Conservation (phyloP, 495 filamentous ascomycete species). For the Aspergillus avenaceus region DNA sequence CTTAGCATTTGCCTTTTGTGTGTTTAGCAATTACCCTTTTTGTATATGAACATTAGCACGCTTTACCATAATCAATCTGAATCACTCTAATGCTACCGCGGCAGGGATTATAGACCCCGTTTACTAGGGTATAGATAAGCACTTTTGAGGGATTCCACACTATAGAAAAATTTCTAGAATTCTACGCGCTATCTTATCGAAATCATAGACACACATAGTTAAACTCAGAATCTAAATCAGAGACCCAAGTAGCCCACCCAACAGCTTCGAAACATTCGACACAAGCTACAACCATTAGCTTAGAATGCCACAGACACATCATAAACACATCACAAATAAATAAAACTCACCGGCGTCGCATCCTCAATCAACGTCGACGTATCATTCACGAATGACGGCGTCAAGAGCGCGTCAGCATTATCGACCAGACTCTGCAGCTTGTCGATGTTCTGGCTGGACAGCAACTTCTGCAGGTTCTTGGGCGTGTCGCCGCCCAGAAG, state of each 20-base stretch:
- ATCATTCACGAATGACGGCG: constrained; percentile 36
- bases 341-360: constrained; percentile 45
- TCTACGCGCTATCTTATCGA: not conserved
- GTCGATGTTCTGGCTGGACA: constrained; percentile 26
- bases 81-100: too few species aligned
- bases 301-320: not conserved
- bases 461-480: constrained; percentile 22
- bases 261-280: constrained; percentile 29
- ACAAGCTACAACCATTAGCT: constrained; percentile 18
- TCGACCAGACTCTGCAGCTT: constrained; percentile 28
- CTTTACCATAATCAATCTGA: too few species aligned
- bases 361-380: constrained; percentile 47
- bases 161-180: not conserved
- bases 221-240: constrained; percentile 5
- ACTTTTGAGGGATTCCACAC: too few species aligned
- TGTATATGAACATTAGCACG: too few species aligned
- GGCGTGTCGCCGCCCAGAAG: constrained; percentile 19
- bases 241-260: constrained; percentile 27
- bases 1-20: constrained; percentile 5
- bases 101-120: too few species aligned
- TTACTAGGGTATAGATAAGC: too few species aligned
- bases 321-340: too few species aligned
- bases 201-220: too few species aligned
- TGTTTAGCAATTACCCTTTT: not conserved
- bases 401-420: constrained; percentile 30